These are phyloP conservation scores for Schizosaccharomyces osmophilus DNA, from an alignment of 805 yeast genomes.

Conservation along the genomic window DNA sequence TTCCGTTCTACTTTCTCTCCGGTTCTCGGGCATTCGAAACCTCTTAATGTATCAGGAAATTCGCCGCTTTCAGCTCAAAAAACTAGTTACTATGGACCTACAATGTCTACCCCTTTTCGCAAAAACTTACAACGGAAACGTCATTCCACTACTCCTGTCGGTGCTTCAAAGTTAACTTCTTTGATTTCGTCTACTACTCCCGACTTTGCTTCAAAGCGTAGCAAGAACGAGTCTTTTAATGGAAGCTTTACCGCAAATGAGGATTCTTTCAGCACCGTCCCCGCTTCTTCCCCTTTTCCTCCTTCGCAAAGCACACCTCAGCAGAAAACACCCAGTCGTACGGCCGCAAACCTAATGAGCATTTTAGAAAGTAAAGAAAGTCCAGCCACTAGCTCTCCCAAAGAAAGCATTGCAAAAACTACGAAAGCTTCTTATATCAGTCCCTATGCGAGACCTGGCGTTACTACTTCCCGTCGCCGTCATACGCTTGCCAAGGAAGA, in stretches of 20 bases:
- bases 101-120: neutral
- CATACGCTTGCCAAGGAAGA: neutral
- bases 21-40: neutral
- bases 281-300: neutral
- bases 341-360: neutral
- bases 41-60: neutral
- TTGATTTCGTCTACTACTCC: neutral
- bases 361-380: neutral
- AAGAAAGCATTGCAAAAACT: neutral
- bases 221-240: neutral
- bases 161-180: neutral
- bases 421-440: neutral
- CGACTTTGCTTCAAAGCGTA: neutral
- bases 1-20: slow-evolving; percentile 1
- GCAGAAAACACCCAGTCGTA: neutral
- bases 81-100: neutral
- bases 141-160: neutral
- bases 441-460: neutral
- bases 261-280: neutral
- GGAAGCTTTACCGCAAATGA: neutral
- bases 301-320: neutral
- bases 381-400: too few relatives aligned
- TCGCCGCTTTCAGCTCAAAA: neutral
- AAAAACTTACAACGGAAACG: neutral
- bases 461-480: neutral